Evolutionary conservation across 192 early-diverging fungal species (phyloP).

Genomic region (Chytriomyces hyalinus): DNA sequence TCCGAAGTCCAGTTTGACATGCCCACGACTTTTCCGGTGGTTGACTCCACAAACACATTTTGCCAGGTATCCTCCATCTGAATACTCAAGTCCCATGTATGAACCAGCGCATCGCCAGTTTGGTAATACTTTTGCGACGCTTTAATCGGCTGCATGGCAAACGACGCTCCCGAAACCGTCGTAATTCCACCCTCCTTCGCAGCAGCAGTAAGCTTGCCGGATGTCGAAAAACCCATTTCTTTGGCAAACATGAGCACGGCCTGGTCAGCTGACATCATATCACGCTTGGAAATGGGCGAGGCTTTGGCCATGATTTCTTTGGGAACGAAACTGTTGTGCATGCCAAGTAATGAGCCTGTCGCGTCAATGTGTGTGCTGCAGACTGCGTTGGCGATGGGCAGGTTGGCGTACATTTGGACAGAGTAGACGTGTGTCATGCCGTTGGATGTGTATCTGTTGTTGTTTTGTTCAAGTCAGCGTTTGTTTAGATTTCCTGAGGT

Average conservation of each 20-base stretch:
- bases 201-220: conserved; percentile 8
- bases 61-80: conserved; percentile 21
- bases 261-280: conserved; percentile 20
- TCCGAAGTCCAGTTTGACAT: conserved; percentile 7
- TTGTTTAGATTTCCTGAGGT: not conserved
- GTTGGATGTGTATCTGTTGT: conserved; percentile 69
- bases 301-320: not conserved
- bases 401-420: conserved; percentile 64
- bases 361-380: conserved; percentile 76
- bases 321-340: conserved; percentile 13
- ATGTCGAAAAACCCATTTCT: not conserved
- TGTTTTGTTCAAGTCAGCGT: too few relatives aligned
- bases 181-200: not conserved
- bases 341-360: conserved; percentile 45
- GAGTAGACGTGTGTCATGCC: conserved; percentile 64
- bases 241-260: conserved; percentile 24
- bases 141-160: conserved; percentile 9
- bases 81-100: conserved; percentile 18
- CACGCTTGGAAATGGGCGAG: not conserved
- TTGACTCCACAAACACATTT: conserved; percentile 7
- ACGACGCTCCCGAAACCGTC: not conserved
- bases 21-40: conserved; percentile 13
- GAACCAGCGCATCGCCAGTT: not conserved
- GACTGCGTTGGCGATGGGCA: conserved; percentile 74
- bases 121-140: conserved; percentile 15